Evolutionary conservation across 116 monocot species (phyloP).

Genomic region (Iris pallida): DNA sequence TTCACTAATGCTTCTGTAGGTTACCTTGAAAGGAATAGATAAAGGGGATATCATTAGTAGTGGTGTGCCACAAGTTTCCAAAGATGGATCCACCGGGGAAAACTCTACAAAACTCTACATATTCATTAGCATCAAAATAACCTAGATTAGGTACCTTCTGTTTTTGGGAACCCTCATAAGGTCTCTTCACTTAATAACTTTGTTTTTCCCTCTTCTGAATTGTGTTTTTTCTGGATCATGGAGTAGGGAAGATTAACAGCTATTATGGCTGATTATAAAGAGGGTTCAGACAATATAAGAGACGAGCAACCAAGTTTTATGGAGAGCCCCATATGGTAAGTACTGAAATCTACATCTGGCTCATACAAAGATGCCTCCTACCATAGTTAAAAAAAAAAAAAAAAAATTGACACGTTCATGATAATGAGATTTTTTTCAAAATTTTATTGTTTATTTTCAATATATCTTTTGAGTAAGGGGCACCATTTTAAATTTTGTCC

Average conservation of each 20-base stretch:
- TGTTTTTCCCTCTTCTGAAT: neutral
- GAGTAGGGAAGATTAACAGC: slow-evolving; percentile 38
- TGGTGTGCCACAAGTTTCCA: slow-evolving; percentile 50
- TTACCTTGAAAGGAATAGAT: slow-evolving; percentile 80
- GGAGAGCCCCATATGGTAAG: slow-evolving; percentile 17
- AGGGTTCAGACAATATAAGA: slow-evolving; percentile 13
- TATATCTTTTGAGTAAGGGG: too few relatives aligned
- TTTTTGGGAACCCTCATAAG: neutral
- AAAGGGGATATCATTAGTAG: slow-evolving; percentile 84
- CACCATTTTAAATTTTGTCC: too few relatives aligned
- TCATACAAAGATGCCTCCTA: neutral
- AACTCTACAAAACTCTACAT: slow-evolving; percentile 27
- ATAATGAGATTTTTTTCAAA: too few relatives aligned
- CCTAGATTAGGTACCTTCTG: slow-evolving; percentile 30
- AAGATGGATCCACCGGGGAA: slow-evolving; percentile 59
- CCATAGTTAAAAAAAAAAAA: too few relatives aligned
- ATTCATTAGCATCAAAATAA: slow-evolving; percentile 19
- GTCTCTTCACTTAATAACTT: neutral
- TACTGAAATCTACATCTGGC: slow-evolving; percentile 1
- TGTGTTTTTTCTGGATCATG: slow-evolving; percentile 19
- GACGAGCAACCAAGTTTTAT: slow-evolving; percentile 8
- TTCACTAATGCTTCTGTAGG: slow-evolving; percentile 32
- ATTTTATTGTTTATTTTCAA: too few relatives aligned
- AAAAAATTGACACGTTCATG: too few relatives aligned
- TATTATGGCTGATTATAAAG: slow-evolving; percentile 36